Percentiles rank a stretch among this genome's conserved stretches.
phyloP scores from a whole-genome alignment of 2,329 filamentous ascomycete species.

The Fusarium xyrophilum region DNA sequence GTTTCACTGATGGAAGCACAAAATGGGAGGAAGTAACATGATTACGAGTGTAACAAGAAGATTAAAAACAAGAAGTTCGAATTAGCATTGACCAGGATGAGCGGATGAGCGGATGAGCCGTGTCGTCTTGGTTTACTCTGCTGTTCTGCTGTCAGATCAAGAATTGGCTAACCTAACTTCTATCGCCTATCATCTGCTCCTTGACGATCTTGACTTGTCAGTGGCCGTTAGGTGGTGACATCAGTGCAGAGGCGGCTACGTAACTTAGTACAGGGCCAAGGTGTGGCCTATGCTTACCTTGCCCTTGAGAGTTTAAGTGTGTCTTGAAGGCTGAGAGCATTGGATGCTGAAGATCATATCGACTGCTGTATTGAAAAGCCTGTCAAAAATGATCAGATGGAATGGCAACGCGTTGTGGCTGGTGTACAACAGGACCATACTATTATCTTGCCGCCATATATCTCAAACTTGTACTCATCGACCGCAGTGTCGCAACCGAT shows the following conservation, averaged over 20 bases:
- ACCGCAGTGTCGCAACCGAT: slow-evolving; percentile 5
- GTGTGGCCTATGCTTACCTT: slow-evolving; percentile 21
- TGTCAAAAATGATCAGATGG: slow-evolving; percentile 7
- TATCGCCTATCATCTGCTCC: background rate
- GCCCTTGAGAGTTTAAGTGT: slow-evolving; percentile 8
- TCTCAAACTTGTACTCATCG: background rate
- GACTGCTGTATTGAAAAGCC: background rate
- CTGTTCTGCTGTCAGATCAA: slow-evolving; percentile 27
- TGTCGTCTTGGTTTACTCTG: background rate
- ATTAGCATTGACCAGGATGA: background rate
- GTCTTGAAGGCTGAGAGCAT: slow-evolving; percentile 8
- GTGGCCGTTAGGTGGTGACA: slow-evolving; percentile 27
- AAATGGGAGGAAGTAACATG: slow-evolving; percentile 3
- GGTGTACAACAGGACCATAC: background rate
- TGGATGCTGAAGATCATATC: background rate
- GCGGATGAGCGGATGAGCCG: slow-evolving; percentile 6
- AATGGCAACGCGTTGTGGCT: slow-evolving; percentile 16
- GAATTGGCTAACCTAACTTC: background rate
- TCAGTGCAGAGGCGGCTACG: slow-evolving; percentile 22
- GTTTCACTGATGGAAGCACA: slow-evolving; percentile 15
- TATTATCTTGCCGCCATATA: slow-evolving; percentile 8
- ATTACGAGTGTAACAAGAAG: background rate
- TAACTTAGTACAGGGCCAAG: slow-evolving; percentile 10
- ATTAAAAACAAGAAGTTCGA: background rate
- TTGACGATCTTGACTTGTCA: slow-evolving; percentile 22